phyloP scores from a whole-genome alignment of 2,329 filamentous ascomycete genomes.

The Keithomyces neogunnii region DNA sequence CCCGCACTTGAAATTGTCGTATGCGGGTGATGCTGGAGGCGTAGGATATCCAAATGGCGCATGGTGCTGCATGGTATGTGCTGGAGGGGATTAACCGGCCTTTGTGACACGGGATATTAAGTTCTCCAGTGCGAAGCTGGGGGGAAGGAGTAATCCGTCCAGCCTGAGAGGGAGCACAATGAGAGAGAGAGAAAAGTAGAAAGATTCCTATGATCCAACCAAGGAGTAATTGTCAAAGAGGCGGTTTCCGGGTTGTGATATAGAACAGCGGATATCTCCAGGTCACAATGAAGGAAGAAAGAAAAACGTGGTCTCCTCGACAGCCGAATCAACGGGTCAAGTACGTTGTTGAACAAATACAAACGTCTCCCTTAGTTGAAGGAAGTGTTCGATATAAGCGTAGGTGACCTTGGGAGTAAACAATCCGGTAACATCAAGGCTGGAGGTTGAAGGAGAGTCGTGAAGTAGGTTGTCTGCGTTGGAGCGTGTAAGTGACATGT shows the following conservation, averaged over 20 bases:
- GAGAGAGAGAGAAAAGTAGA: neutral
- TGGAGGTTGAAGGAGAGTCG: constrained; percentile 27
- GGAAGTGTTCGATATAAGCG: constrained; percentile 6
- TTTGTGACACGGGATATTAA: constrained; percentile 6
- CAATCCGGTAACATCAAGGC: neutral
- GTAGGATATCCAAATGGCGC: constrained; percentile 48
- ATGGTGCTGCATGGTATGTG: constrained; percentile 51
- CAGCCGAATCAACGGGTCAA: constrained; percentile 45
- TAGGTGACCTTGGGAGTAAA: constrained; percentile 2
- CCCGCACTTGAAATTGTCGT: constrained; percentile 38
- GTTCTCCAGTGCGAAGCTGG: constrained; percentile 13
- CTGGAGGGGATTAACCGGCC: constrained; percentile 12
- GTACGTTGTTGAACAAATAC: constrained; percentile 6
- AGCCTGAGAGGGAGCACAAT: neutral
- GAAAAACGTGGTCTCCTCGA: constrained; percentile 21
- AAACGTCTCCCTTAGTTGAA: constrained; percentile 5
- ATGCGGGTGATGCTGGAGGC: constrained; percentile 47
- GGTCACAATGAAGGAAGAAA: too few relatives aligned
- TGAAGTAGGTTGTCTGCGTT: constrained; percentile 19
- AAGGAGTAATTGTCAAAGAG: neutral
- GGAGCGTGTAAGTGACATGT: constrained; percentile 11
- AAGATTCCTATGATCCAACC: neutral
- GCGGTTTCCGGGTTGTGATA: neutral
- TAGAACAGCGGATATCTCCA: too few relatives aligned
- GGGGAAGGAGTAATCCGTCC: constrained; percentile 12